Percentiles rank a stretch among this genome's conserved stretches.
Conservation (phyloP, 495 filamentous ascomycete species). For the Sabuloglossum arenarium region DNA sequence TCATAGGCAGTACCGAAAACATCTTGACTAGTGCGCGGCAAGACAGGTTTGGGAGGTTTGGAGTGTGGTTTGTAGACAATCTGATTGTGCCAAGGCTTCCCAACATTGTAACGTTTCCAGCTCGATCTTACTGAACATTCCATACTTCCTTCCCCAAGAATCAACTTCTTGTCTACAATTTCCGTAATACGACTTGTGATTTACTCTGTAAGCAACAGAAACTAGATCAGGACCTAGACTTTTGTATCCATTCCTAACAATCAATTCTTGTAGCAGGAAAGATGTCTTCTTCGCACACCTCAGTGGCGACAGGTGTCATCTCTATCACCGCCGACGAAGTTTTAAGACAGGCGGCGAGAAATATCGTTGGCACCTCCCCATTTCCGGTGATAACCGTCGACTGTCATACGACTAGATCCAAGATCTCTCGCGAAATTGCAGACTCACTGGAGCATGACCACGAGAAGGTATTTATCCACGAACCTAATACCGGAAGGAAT, state of each 20-base stretch:
- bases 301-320: neutral
- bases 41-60: too few relatives aligned
- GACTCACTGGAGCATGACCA: neutral
- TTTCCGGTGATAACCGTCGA: neutral
- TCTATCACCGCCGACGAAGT: neutral
- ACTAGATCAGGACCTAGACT: neutral
- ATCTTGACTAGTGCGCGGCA: too few relatives aligned
- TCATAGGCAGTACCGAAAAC: too few relatives aligned
- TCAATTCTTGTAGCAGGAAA: neutral
- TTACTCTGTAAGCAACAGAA: neutral
- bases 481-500: neutral
- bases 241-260: neutral
- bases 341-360: neutral
- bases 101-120: too few relatives aligned
- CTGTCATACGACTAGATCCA: neutral
- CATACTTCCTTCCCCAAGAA: neutral
- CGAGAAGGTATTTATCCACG: neutral
- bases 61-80: too few relatives aligned
- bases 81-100: too few relatives aligned
- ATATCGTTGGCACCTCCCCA: neutral
- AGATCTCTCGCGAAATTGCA: neutral
- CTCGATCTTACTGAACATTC: too few relatives aligned
- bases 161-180: neutral
- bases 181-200: neutral
- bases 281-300: neutral